Evolutionary conservation across 2,329 filamentous ascomycete species (phyloP), one percentile per base, ranked within the genome.

Genomic region (Passalora sequoiae): DNA sequence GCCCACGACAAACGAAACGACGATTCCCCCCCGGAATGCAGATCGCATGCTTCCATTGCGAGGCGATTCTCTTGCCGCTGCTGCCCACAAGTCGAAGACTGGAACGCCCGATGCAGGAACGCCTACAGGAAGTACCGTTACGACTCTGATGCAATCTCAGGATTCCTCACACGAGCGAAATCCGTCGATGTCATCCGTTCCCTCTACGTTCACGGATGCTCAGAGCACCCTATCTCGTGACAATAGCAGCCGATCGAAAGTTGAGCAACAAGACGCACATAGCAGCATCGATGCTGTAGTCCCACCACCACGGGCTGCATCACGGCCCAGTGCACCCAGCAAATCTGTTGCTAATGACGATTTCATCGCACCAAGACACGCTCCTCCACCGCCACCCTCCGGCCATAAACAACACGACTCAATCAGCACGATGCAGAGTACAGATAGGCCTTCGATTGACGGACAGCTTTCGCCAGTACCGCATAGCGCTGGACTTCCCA

Each of bases 1-100:
- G 30, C 32, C 39, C 37, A 33, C 46, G 28, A 38, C 31, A 30
- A 43, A 47, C 35, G 44, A 54, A 6, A 51, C 53, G n/a, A 55
- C 68, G 6, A 63, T 65, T 27, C 62, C 63, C 39, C 65, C 66
- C 4, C 66, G 61, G 46, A 62, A 68, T 43, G 58, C 41, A 20
- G 68, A 72, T 47, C 60, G 69, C 29, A 42, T 38, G 25, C 35
- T 55, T 16, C 78, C 78, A 4, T 71, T 75, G 43, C 74, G 80
- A 46, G 77, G 75, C 16, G 80, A 84, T 61, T 84, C 80, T 15
- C 66, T 81, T 27, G 72, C 62, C 22, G 58, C 66, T 32, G 59
- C 66, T 33, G 46, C 53, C 15, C 61, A 46, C 41, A 63, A 44
- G 43, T 30, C 49, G 8, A 54, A 54, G 40, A 43, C 51, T 20